phyloP scores from a whole-genome alignment of 176 grass and related monocot genomes.

The Oryza meyeriana region DNA sequence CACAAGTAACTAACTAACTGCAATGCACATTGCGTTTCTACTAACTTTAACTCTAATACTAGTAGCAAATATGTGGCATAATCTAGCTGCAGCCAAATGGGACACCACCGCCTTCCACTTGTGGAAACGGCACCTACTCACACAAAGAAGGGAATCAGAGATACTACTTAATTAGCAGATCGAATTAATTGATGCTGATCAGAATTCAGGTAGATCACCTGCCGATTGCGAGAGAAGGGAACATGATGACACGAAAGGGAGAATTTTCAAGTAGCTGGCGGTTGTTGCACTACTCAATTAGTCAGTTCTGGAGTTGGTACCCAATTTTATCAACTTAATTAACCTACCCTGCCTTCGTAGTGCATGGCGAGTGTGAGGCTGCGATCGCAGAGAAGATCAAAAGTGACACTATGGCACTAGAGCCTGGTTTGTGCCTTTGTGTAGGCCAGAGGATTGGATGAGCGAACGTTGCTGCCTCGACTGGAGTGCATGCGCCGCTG shows the following conservation, averaged over 20 bases:
- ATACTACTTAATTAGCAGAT: not conserved
- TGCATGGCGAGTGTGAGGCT: not conserved
- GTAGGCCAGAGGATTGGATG: not conserved
- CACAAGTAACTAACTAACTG: not conserved
- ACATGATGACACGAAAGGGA: not conserved
- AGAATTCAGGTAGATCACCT: not conserved
- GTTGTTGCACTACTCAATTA: not conserved
- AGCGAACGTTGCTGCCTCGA: not conserved
- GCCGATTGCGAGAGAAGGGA: not conserved
- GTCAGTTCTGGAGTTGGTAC: not conserved
- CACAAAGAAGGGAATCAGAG: not conserved
- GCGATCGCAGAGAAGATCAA: not conserved
- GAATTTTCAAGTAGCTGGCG: not conserved
- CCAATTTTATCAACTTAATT: not conserved
- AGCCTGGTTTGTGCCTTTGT: not conserved
- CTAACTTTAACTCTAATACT: too few relatives aligned
- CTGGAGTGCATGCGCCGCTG: not conserved
- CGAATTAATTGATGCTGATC: not conserved
- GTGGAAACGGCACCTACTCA: not conserved
- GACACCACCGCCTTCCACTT: conserved; percentile 10
- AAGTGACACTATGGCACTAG: not conserved
- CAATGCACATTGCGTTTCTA: too few relatives aligned
- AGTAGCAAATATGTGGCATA: not conserved
- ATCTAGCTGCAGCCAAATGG: not conserved
- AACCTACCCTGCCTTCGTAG: too few relatives aligned